Percentiles rank a stretch among this genome's conserved stretches.
phyloP scores from a whole-genome alignment of 176 grass and related monocot species.

The Cenchrus fungigraminus region DNA sequence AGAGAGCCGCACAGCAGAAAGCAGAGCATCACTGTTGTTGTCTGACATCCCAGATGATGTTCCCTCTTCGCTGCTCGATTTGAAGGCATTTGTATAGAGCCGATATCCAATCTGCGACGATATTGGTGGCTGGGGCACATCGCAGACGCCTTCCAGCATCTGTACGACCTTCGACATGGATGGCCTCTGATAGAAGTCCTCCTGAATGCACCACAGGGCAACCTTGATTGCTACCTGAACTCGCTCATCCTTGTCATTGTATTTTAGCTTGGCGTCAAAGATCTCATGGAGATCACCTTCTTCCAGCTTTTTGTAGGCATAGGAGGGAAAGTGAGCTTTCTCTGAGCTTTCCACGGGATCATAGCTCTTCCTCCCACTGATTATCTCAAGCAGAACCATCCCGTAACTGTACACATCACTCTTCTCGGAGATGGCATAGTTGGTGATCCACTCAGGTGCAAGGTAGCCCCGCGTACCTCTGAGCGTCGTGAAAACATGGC shows the following conservation, averaged over 20 bases:
- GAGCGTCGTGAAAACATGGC: conserved; percentile 92
- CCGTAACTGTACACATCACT: conserved; percentile 95
- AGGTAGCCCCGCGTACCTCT: conserved; percentile 88
- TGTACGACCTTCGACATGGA: conserved; percentile 88
- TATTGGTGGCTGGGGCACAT: conserved; percentile 67
- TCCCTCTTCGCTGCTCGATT: conserved; percentile 80
- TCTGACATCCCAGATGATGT: conserved; percentile 77
- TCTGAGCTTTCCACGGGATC: conserved; percentile 71
- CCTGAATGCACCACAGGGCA: conserved; percentile 96
- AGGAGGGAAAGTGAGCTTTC: conserved; percentile 89
- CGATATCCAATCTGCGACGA: conserved; percentile 71
- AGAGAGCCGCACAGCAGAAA: conserved; percentile 86
- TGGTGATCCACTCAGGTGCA: conserved; percentile 94
- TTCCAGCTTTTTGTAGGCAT: conserved; percentile 83
- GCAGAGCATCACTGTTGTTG: conserved; percentile 81
- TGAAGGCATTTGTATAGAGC: conserved; percentile 77
- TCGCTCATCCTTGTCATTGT: conserved; percentile 60
- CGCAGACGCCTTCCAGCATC: conserved; percentile 88
- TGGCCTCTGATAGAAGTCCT: conserved; percentile 76
- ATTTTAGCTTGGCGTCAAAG: conserved; percentile 59
- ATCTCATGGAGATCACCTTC: conserved; percentile 66
- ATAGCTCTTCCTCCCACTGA: conserved; percentile 86
- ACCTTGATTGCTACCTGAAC: conserved; percentile 72
- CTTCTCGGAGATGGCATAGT: conserved; percentile 90
- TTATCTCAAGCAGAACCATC: conserved; percentile 94